Evolutionary conservation across 352 stramenopile genomes (phyloP).

Genomic region (Phytopythium chamaehyphon): DNA sequence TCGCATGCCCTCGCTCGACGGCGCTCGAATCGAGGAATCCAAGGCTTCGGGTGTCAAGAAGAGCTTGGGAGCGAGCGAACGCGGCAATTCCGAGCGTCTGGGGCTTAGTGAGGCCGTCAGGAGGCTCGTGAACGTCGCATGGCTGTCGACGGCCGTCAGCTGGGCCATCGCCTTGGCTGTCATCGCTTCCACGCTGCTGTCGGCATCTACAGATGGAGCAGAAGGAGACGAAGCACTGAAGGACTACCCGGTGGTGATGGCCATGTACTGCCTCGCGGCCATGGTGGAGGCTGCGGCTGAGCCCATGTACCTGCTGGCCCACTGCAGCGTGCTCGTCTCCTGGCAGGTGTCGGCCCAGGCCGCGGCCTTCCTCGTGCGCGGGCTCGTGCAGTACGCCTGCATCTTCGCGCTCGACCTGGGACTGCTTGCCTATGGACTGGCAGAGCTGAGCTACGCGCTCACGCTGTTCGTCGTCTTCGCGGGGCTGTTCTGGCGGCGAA

Average conservation of each 20-base stretch:
- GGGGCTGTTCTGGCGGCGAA: conserved; percentile 46
- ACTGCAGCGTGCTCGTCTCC: conserved; percentile 77
- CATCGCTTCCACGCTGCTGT: conserved; percentile 15
- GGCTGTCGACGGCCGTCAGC: conserved; percentile 65
- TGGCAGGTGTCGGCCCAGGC: conserved; percentile 79
- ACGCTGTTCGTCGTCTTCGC: conserved; percentile 60
- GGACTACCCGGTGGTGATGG: conserved; percentile 53
- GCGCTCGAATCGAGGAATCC: background rate
- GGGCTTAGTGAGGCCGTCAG: conserved; percentile 26
- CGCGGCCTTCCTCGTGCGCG: conserved; percentile 67
- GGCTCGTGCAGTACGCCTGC: conserved; percentile 59
- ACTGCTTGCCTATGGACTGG: conserved; percentile 70
- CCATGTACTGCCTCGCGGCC: conserved; percentile 73
- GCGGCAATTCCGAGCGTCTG: background rate
- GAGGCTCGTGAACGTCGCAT: conserved; percentile 70
- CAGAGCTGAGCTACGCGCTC: conserved; percentile 68
- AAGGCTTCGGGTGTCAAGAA: background rate
- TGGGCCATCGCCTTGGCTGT: conserved; percentile 42
- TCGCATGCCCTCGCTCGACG: conserved; percentile 67
- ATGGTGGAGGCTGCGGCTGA: conserved; percentile 79
- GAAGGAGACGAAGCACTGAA: conserved; percentile 17
- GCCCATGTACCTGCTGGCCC: conserved; percentile 76
- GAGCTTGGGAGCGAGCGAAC: background rate
- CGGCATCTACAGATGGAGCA: background rate
- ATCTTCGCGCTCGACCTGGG: conserved; percentile 58